Evolutionary conservation across 225 moss, liverwort and hornwort species (phyloP), one percentile per base, ranked within the genome.

Genomic region (Rhytidiadelphus loreus): DNA sequence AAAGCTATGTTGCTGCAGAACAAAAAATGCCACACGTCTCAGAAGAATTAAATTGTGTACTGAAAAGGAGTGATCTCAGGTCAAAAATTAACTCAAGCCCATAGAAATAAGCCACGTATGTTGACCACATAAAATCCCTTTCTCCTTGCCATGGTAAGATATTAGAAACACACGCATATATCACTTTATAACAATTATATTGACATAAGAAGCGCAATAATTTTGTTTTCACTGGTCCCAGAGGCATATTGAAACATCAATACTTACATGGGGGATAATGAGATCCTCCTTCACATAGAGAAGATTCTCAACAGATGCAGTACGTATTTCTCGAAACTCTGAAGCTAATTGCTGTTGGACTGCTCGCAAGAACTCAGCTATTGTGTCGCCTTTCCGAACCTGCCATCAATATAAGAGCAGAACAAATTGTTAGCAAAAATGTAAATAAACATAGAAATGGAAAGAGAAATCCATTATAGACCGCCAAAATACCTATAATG

Each of bases 231-330:
- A 80, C 23, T 39, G 52, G 16, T 30, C 79, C 44, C 32, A 13
- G 57, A 43, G 24, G 32, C 58, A 66, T 55, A 68, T 62, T 43
- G 44, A n/a, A 83, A 28, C 86, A 43, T 48, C 43, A 78, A 25
- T 75, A 70, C 95, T 86, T 91, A 99, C 99, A 91, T 99, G 99
- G 60, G 97, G 97, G 56, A 99, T 99, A 79, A 99, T 99, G 86
- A 99, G 93, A 93, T 97, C 99, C 91, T 97, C 99, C 80, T 99
- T 99, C 69, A 99, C 99, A 86, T 99, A 99, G 20, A 99, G 95
- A 58, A 99, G 96, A 92, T 99, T 97, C 90, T 99, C 99, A 73
- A 97, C 97, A 88, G 96, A 96, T 35, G 99, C 96, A 85, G 99
- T 99, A 19, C 99, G 94, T 90, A 99, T 99, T 86, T 99, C 99